phyloP scores from a whole-genome alignment of 768 basidiomycete species.

The Suillus fuscotomentosus region DNA sequence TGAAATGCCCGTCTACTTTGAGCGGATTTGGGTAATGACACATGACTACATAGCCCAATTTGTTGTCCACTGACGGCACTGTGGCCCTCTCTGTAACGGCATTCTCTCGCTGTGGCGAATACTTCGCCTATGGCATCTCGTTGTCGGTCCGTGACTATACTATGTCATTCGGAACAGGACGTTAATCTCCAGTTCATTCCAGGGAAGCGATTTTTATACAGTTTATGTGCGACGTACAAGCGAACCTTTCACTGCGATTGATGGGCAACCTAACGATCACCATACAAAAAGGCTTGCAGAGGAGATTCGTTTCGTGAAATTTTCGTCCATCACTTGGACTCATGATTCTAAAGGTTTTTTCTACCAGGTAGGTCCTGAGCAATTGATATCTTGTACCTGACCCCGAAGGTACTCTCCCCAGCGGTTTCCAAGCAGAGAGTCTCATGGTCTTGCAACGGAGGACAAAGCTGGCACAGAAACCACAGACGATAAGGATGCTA shows the following conservation, averaged over 20 bases:
- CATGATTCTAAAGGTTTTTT: slow-evolving; percentile 82
- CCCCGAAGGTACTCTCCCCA: slow-evolving; percentile 14
- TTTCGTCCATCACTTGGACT: slow-evolving; percentile 70
- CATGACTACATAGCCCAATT: slow-evolving; percentile 52
- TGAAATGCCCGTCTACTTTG: background rate
- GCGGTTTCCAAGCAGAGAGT: slow-evolving; percentile 56
- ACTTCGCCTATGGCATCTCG: slow-evolving; percentile 77
- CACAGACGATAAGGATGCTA: slow-evolving; percentile 61
- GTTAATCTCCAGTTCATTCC: slow-evolving; percentile 5
- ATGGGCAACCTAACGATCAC: slow-evolving; percentile 38
- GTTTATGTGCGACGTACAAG: slow-evolving; percentile 66
- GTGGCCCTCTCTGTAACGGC: slow-evolving; percentile 56
- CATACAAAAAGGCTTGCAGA: slow-evolving; percentile 58
- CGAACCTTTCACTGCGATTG: slow-evolving; percentile 48
- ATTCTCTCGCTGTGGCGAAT: slow-evolving; percentile 67
- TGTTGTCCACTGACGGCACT: slow-evolving; percentile 71
- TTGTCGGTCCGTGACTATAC: slow-evolving; percentile 49
- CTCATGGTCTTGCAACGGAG: slow-evolving; percentile 44
- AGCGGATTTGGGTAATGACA: background rate
- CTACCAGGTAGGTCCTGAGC: slow-evolving; percentile 54
- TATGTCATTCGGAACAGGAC: background rate
- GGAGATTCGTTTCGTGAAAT: slow-evolving; percentile 74
- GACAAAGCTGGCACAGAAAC: slow-evolving; percentile 60
- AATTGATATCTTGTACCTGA: background rate
- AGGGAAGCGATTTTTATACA: slow-evolving; percentile 76